phyloP scores from a whole-genome alignment of 2,329 filamentous ascomycete genomes.

The Nemania sp. region DNA sequence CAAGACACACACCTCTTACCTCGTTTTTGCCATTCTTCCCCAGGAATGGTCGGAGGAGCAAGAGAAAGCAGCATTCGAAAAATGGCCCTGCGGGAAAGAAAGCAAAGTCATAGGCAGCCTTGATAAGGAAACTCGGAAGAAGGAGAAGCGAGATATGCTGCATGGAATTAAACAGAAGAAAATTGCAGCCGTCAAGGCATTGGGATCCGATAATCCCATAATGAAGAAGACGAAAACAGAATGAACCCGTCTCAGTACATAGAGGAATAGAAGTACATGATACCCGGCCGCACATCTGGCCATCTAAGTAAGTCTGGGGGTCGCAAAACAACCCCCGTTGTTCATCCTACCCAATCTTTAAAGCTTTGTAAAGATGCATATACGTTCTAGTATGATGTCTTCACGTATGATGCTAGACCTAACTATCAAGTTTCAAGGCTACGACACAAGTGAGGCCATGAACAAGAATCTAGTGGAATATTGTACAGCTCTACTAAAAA shows the following conservation, averaged over 20 bases:
- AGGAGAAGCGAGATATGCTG: conserved; percentile 66
- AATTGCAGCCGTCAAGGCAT: conserved; percentile 39
- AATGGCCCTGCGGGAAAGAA: conserved; percentile 72
- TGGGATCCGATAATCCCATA: conserved; percentile 33
- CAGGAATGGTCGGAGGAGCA: conserved; percentile 86
- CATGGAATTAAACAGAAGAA: conserved; percentile 61
- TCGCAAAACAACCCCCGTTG: background rate
- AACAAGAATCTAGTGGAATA: too few species aligned
- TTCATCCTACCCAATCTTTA: background rate
- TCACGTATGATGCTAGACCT: too few species aligned
- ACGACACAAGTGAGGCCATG: too few species aligned
- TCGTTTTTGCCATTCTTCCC: conserved; percentile 93
- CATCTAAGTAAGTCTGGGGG: background rate
- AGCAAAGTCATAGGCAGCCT: conserved; percentile 64
- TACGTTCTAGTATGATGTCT: too few species aligned
- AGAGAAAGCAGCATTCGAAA: conserved; percentile 74
- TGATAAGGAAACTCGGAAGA: conserved; percentile 66
- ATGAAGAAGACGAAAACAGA: conserved; percentile 44
- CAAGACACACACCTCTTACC: conserved; percentile 97
- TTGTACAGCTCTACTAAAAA: too few species aligned
- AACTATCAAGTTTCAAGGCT: too few species aligned
- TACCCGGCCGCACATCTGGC: conserved; percentile 20
- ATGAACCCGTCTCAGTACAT: conserved; percentile 10
- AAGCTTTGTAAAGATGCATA: too few species aligned
- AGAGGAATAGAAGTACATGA: conserved; percentile 26